Evolutionary conservation across 2,329 filamentous ascomycete genomes (phyloP), one percentile per base, ranked within the genome.

Genomic region (Cladorrhinum sp.): DNA sequence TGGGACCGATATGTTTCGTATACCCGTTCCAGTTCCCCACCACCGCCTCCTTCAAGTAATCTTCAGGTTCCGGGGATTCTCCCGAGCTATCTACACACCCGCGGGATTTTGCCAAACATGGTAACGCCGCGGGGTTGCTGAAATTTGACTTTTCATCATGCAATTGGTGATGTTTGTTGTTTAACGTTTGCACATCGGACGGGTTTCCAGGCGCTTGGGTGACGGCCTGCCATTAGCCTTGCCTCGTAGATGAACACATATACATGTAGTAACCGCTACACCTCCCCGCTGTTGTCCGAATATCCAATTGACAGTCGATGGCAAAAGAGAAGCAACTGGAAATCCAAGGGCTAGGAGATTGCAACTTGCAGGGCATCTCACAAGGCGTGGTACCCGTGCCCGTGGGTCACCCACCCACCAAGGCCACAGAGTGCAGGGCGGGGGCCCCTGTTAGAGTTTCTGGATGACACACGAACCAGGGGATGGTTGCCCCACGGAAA

Each of bases 401-500:
- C 26, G 23, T 26, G 23, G 23, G 1, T 14, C 48, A 21, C 24
- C 4, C 20, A 20, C 52, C 24, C n/a, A n/a, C n/a, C n/a, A n/a
- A n/a, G n/a, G n/a, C n/a, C n/a, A n/a, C n/a, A n/a, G n/a, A n/a
- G n/a, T n/a, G n/a, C 18, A 39, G 36, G 36, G 18, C 3, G 28
- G 51, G 36, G 55, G 26, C 24, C 53, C 58, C 39, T 60, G 53
- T 24, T 52, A n/a, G 30, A 20, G 30, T 49, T 33, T 28, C 39
- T 42, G 3, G 21, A 14, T 33, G 36, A n/a, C 26, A 46, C 26
- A 30, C 51, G 26, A 56, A 18, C 30, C 49, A 36, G 20, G 36
- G 61, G 42, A 26, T 36, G 33, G 33, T 28, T 28, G 64, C 61
- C 64, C 66, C 66, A 64, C 65, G 64, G 64, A 48, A 61, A 64